Evolutionary conservation across 129 eudicot genomes (phyloP).

Genomic region (Saussurea involucrata): DNA sequence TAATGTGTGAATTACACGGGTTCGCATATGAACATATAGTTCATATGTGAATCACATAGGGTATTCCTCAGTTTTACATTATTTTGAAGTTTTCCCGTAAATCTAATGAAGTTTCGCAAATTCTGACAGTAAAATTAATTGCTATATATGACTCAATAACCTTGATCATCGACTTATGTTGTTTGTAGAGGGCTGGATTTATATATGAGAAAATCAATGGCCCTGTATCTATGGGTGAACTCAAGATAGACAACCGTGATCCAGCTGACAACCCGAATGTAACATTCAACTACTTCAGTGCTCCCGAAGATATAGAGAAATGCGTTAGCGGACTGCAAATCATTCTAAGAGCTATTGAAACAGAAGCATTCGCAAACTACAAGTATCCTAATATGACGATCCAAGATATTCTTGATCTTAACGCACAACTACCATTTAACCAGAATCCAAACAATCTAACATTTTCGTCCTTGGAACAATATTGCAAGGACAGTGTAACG

Average conservation of each 20-base stretch:
- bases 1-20: too few relatives aligned
- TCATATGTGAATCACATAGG: too few relatives aligned
- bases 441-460: slow-evolving; percentile 47
- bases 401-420: slow-evolving; percentile 43
- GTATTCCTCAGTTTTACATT: too few relatives aligned
- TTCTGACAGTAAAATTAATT: too few relatives aligned
- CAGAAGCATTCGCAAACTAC: slow-evolving; percentile 34
- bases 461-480: slow-evolving; percentile 50
- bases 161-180: neutral
- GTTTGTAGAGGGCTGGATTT: slow-evolving; percentile 40
- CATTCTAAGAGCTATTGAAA: slow-evolving; percentile 31
- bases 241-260: slow-evolving; percentile 41
- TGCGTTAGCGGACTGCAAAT: slow-evolving; percentile 51
- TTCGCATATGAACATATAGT: too few relatives aligned
- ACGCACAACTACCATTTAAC: slow-evolving; percentile 35
- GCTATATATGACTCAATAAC: neutral
- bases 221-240: slow-evolving; percentile 51
- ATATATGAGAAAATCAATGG: slow-evolving; percentile 46
- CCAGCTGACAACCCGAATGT: slow-evolving; percentile 47
- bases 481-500: slow-evolving; percentile 63
- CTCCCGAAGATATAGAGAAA: slow-evolving; percentile 39
- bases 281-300: slow-evolving; percentile 66
- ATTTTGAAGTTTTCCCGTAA: too few relatives aligned
- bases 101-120: too few relatives aligned
- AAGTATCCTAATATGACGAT: slow-evolving; percentile 15